Base-by-base conservation (phyloP, 208 protist species). In the Crithidia brevicula region DNA sequence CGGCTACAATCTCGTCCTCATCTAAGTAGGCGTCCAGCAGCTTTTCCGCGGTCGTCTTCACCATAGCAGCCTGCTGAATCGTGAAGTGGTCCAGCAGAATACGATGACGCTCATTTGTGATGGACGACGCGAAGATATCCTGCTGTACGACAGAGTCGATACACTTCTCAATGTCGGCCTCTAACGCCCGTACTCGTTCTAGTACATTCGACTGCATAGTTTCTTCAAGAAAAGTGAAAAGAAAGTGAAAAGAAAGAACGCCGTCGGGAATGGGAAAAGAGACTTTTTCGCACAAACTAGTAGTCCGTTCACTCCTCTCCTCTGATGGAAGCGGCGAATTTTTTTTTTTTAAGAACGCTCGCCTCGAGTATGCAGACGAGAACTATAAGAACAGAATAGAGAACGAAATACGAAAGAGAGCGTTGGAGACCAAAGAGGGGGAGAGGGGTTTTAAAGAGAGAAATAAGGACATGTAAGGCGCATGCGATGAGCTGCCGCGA, bases 121-220 rank as follows among this genome's bases (percentile, higher is more conserved):
- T 79, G 51, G 25, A 28, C 0, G 42, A n/a, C 1, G 47, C 50
- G 31, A 94, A 83, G 11, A 96, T 58, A n/a, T 80, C 75, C 61
- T 96, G 91, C 64, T 93, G 91, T 15, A 93, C 86, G 49, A 96
- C 85, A 65, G 83, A 91, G 59, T 96, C 85, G 36, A 93, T 65
- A 47, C 79, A 77, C 28, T 74, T 67, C 68, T 96, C 88, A 34
- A 96, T 82, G 74, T 96, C 91, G 8, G 86, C 84, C 78, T 96
- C 86, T 31, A 93, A 77, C 3, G 74, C 62, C 4, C 91, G 86
- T 34, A 96, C 88, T 23, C 85, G 86, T 60, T 96, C 91, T 15
- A 96, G 62, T 23, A 93, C 80, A 50, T 86, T 87, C 7, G 72
- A 77, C 13, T 86, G 74, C 83, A 89, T 89, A 40, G 36, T 16